Conservation (phyloP, 306 rosid genomes). For the Canavalia gladiata region DNA sequence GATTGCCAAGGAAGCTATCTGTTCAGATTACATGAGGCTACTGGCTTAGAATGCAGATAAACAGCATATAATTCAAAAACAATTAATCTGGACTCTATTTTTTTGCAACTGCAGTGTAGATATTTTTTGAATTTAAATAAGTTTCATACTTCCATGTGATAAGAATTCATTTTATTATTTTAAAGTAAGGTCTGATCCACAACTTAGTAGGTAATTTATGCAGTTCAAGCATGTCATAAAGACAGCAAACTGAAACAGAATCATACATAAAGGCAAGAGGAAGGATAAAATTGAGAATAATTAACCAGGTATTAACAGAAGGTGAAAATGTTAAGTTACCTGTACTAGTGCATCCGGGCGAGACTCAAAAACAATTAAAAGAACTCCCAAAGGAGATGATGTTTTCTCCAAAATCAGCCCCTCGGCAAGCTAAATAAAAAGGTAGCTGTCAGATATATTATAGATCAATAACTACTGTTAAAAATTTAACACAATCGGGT, state of each 20-base stretch:
- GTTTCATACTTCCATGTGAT: not conserved
- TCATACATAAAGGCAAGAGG: not conserved
- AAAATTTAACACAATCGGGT: slow-evolving; percentile 19
- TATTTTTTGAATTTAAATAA: slow-evolving; percentile 1
- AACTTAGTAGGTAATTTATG: slow-evolving; percentile 13
- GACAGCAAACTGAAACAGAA: slow-evolving; percentile 30
- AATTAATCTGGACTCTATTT: not conserved
- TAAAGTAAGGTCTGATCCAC: slow-evolving; percentile 13
- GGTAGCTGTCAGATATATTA: slow-evolving; percentile 51
- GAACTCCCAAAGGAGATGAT: slow-evolving; percentile 94
- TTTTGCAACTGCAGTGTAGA: not conserved
- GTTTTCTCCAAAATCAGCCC: slow-evolving; percentile 94
- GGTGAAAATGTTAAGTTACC: slow-evolving; percentile 58
- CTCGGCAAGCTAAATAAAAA: slow-evolving; percentile 78
- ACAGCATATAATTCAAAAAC: slow-evolving; percentile 18
- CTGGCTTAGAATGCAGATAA: slow-evolving; percentile 42
- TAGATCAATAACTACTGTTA: slow-evolving; percentile 33
- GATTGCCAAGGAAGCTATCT: slow-evolving; percentile 97
- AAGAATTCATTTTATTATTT: slow-evolving; percentile 38
- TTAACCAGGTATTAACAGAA: slow-evolving; percentile 7
- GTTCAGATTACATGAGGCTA: slow-evolving; percentile 49
- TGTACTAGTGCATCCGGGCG: slow-evolving; percentile 98
- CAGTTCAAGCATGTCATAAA: slow-evolving; percentile 32
- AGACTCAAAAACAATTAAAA: slow-evolving; percentile 93
- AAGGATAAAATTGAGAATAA: slow-evolving; percentile 13